Percentiles rank a stretch among this genome's conserved stretches.
These are phyloP conservation scores for Hypomontagnella submonticulosa DNA, from an alignment of 495 filamentous ascomycete genomes.

Conservation along the genomic window DNA sequence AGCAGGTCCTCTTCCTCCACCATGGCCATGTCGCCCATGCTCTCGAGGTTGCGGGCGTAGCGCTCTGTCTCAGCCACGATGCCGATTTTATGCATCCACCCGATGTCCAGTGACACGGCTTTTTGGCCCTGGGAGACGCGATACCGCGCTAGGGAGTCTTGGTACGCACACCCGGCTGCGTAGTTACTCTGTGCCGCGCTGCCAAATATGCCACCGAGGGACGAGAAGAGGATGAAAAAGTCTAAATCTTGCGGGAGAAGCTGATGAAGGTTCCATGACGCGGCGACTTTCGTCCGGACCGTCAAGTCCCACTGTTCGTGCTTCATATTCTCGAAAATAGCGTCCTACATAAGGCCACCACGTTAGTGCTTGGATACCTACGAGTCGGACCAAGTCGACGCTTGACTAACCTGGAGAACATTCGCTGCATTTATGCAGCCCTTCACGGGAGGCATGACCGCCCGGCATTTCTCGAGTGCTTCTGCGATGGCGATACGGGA, in stretches of 20 bases:
- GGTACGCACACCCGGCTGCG: constrained; percentile 63
- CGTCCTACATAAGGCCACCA: constrained; percentile 42
- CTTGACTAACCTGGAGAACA: constrained; percentile 55
- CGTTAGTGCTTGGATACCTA: no score
- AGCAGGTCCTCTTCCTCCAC: no score
- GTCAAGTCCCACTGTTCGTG: constrained; percentile 44
- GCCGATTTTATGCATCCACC: no score
- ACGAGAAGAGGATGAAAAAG: constrained; percentile 63
- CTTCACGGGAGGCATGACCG: constrained; percentile 56
- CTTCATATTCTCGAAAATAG: constrained; percentile 59
- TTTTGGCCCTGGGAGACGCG: no score
- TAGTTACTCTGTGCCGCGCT: constrained; percentile 64
- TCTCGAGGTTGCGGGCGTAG: no score
- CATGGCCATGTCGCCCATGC: no score
- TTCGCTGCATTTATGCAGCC: constrained; percentile 59
- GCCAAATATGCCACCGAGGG: constrained; percentile 57
- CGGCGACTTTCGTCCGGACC: constrained; percentile 54
- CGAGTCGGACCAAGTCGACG: no score
- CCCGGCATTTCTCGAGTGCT: no score
- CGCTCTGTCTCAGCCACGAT: no score
- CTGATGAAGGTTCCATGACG: constrained; percentile 59
- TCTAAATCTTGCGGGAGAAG: constrained; percentile 53
- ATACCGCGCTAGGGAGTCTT: constrained; percentile 51
- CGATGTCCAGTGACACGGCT: no score
- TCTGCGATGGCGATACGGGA: no score